Evolutionary conservation across 179 eudicot species (phyloP), one percentile per base, ranked within the genome.

Genomic region (Amaranthus tricolor): DNA sequence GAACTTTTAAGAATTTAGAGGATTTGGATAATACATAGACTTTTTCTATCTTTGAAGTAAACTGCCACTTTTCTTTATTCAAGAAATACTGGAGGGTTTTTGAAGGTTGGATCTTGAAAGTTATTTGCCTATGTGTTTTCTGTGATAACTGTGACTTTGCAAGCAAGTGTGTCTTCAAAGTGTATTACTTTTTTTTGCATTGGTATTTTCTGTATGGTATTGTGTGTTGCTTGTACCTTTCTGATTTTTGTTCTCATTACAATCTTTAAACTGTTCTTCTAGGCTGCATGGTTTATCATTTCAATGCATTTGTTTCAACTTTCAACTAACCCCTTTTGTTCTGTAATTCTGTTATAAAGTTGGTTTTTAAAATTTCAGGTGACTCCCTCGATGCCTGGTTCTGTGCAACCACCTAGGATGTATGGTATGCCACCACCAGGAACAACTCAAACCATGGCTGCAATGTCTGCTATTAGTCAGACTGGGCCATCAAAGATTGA

Each of bases 401-500:
- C 89, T 70, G 83, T 71, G 73, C 96, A 81, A 76, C 89, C 91
- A 47, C 91, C 90, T 12, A 82, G 80, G 74, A 90, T 88, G 90
- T 87, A 78, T 79, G 93, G 95, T 6, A 88, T 93, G 95, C 91
- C 92, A 70, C 93, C 90, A 20, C 79, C 86, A 43, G 74, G 81
- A 72, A 86, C 92, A 70, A 78, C 84, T 81, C 97, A 95, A 76
- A 83, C 88, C 52, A 82, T 89, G 93, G 86, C 91, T 67, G 50
- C 80, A 59, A 85, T 85, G 81, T 79, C 96, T 75, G 81, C 79
- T 74, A 81, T 90, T 88, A 82, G 88, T 81, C 94, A 89, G 75
- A 75, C 83, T 74, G 93, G 87, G 69, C 85, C 86, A 67, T 86
- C 92, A 51, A 92, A 87, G 85, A 87, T 94, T 80, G 98, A 94